Conservation (phyloP, 306 rosid genomes). For the Abrus precatorius region DNA sequence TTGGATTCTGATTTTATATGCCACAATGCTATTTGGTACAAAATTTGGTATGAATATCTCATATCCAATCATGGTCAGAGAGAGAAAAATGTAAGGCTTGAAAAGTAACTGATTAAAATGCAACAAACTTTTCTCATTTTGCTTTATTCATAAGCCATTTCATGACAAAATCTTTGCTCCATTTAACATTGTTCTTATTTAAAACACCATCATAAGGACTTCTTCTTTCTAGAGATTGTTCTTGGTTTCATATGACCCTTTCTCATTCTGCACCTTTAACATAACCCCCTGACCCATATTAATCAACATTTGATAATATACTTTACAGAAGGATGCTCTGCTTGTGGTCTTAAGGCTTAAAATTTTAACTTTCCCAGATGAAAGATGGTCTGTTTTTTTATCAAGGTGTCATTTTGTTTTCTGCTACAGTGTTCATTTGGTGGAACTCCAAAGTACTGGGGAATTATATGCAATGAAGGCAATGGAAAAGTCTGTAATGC, state of each 20-base stretch:
- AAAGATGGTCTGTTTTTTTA: slow-evolving; percentile 15
- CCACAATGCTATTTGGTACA: background rate
- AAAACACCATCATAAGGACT: background rate
- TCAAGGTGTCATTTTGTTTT: slow-evolving; percentile 41
- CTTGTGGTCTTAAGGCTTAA: slow-evolving; percentile 11
- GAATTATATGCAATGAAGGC: slow-evolving; percentile 97
- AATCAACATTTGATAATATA: background rate
- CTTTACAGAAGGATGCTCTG: background rate
- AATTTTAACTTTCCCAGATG: background rate
- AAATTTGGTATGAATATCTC: background rate
- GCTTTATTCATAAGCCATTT: background rate
- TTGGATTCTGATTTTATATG: background rate
- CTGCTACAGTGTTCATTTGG: slow-evolving; percentile 86
- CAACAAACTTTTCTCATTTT: background rate
- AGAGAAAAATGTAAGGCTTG: background rate
- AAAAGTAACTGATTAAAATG: background rate
- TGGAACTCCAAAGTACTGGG: slow-evolving; percentile 81
- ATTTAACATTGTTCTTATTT: background rate
- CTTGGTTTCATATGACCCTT: background rate
- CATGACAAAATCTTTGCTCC: background rate
- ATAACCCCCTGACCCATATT: background rate
- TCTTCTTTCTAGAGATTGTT: background rate
- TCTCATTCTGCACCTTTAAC: slow-evolving; percentile 15
- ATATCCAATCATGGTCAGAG: background rate
- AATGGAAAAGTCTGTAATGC: slow-evolving; percentile 88